Evolutionary conservation across 805 yeast species (phyloP).

Genomic region (Starmerella sirachaensis): DNA sequence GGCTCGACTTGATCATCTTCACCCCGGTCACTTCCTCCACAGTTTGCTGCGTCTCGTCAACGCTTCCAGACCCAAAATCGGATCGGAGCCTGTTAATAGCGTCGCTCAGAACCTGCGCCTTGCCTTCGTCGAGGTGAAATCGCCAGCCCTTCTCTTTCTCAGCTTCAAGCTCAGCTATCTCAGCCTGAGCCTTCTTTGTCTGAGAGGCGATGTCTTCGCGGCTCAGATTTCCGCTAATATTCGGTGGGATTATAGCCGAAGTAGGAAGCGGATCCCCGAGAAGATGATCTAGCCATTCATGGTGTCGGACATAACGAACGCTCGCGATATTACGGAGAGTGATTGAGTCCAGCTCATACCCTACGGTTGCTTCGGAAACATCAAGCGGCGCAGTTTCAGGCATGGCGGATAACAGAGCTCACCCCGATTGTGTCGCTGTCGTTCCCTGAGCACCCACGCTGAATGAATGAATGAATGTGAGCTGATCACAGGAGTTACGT

Average conservation of each 20-base stretch:
- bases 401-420: slow-evolving; percentile 6
- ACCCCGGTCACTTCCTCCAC: slow-evolving; percentile 18
- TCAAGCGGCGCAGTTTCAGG: slow-evolving; percentile 21
- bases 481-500: no score
- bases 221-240: slow-evolving; percentile 8
- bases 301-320: slow-evolving; percentile 33
- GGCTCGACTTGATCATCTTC: slow-evolving; percentile 12
- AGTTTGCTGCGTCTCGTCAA: slow-evolving; percentile 12
- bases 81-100: slow-evolving; percentile 25
- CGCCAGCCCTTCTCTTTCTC: slow-evolving; percentile 19
- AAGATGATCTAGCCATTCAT: slow-evolving; percentile 35
- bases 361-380: slow-evolving; percentile 24
- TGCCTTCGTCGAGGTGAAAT: slow-evolving; percentile 14
- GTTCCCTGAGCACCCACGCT: no score
- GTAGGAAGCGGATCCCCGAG: slow-evolving; percentile 30
- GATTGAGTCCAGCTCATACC: slow-evolving; percentile 33
- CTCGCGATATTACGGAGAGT: slow-evolving; percentile 34
- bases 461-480: no score
- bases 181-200: slow-evolving; percentile 19
- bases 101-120: slow-evolving; percentile 19
- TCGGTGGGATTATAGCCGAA: slow-evolving; percentile 21
- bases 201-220: slow-evolving; percentile 16
- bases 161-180: slow-evolving; percentile 23
- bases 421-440: no score
- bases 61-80: slow-evolving; percentile 23